Percentiles rank a stretch among this genome's conserved stretches.
These are phyloP conservation scores for Arachnomyces sp. DNA, from an alignment of 2,329 filamentous ascomycete genomes.

Conservation along the genomic window DNA sequence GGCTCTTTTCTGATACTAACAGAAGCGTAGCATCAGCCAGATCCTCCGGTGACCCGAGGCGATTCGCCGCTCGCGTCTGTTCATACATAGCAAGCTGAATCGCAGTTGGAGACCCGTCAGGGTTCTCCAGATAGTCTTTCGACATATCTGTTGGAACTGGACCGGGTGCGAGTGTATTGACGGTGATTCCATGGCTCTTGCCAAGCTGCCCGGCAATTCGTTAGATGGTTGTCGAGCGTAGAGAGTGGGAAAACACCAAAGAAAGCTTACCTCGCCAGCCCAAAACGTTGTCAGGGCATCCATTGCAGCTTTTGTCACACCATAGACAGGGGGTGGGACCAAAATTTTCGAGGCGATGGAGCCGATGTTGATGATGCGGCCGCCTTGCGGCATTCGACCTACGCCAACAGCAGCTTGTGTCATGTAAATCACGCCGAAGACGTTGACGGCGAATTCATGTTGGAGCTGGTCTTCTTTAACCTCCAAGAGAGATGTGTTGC, in stretches of 20 bases:
- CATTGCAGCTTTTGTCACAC: conserved; percentile 16
- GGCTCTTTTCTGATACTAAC: no score
- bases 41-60: no score
- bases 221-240: no score
- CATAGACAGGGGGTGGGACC: conserved; percentile 11
- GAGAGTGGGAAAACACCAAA: conserved; percentile 3
- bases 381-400: conserved; percentile 27
- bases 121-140: no score
- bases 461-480: conserved; percentile 9
- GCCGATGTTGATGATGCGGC: conserved; percentile 31
- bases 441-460: conserved; percentile 9
- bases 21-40: no score
- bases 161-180: no score
- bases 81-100: no score
- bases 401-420: conserved; percentile 14
- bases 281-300: conserved; percentile 16
- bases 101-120: no score
- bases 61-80: no score
- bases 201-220: no score
- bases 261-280: conserved; percentile 11
- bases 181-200: no score
- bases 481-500: conserved; percentile 7
- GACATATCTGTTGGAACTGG: no score
- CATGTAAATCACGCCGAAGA: conserved; percentile 13
- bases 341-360: conserved; percentile 22